Conservation (phyloP, 345 rosid genomes). For the Aquilaria malaccensis region DNA sequence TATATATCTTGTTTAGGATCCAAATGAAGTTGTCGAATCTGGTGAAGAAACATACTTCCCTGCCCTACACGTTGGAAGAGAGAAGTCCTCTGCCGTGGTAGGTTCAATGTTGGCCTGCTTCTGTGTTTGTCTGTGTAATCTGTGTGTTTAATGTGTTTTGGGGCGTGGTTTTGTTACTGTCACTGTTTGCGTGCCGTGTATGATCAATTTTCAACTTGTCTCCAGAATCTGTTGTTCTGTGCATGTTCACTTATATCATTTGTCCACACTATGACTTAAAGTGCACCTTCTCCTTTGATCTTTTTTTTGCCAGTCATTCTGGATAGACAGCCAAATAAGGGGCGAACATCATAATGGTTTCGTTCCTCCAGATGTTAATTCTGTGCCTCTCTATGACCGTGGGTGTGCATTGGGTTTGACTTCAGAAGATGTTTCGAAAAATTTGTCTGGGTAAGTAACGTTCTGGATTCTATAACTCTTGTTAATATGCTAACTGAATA, state of each 20-base stretch:
- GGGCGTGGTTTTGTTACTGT: no score
- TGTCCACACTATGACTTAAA: no score
- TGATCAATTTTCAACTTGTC: no score
- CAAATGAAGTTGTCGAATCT: conserved; percentile 50
- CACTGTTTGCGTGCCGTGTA: no score
- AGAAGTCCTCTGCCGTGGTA: conserved; percentile 72
- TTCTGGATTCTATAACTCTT: not conserved
- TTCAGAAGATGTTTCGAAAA: conserved; percentile 48
- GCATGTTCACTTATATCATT: no score
- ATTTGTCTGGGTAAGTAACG: conserved; percentile 56
- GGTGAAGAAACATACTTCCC: conserved; percentile 90
- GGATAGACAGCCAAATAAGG: conserved; percentile 67
- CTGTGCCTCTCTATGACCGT: conserved; percentile 92
- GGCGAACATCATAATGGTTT: conserved; percentile 24
- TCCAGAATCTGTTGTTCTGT: no score
- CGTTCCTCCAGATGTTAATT: conserved; percentile 38
- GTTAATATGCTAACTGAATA: no score
- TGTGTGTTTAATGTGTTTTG: no score
- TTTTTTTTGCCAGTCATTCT: conserved; percentile 56
- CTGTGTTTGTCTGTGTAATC: no score
- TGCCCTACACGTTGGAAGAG: conserved; percentile 56
- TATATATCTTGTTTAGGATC: conserved; percentile 44
- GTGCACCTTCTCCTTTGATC: no score
- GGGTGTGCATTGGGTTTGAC: conserved; percentile 74
- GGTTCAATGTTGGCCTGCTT: conserved; percentile 11